Conservation (phyloP, 306 rosid species). For the Mimosa bimucronata region DNA sequence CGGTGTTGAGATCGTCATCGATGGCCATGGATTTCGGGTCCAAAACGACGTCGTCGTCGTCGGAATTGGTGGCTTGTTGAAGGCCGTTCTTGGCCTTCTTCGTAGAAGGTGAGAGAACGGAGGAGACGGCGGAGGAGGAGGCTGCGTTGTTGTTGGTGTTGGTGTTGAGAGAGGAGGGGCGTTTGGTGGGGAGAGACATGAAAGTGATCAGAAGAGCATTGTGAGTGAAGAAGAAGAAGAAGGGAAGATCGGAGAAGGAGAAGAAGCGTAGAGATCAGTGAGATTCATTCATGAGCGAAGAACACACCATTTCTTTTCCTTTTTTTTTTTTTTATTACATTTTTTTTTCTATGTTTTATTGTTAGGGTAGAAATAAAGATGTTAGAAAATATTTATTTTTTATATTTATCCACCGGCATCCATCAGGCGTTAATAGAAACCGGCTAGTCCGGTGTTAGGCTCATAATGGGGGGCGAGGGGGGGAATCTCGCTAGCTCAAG, state of each 20-base stretch:
- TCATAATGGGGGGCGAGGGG: no score
- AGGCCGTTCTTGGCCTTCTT: slow-evolving; percentile 68
- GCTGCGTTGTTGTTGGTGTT: background rate
- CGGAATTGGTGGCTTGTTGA: no score
- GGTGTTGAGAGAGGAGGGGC: no score
- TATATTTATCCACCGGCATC: no score
- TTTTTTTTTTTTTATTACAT: no score
- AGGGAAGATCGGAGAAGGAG: no score
- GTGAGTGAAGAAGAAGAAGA: no score
- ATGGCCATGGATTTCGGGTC: slow-evolving; percentile 64
- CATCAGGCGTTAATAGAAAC: no score
- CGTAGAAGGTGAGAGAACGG: slow-evolving; percentile 47
- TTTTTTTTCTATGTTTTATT: background rate
- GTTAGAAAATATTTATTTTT: background rate
- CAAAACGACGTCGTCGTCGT: no score
- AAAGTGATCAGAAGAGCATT: no score
- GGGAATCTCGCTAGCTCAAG: no score
- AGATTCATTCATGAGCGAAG: background rate
- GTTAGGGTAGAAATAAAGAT: background rate
- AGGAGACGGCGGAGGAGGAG: slow-evolving; percentile 22
- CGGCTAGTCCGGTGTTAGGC: no score
- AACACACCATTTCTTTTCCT: background rate
- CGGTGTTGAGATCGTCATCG: slow-evolving; percentile 72
- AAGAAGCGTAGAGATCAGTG: background rate
- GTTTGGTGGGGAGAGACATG: slow-evolving; percentile 98